Conservation (phyloP, 495 filamentous ascomycete genomes). For the Lasiosphaeria miniovina region DNA sequence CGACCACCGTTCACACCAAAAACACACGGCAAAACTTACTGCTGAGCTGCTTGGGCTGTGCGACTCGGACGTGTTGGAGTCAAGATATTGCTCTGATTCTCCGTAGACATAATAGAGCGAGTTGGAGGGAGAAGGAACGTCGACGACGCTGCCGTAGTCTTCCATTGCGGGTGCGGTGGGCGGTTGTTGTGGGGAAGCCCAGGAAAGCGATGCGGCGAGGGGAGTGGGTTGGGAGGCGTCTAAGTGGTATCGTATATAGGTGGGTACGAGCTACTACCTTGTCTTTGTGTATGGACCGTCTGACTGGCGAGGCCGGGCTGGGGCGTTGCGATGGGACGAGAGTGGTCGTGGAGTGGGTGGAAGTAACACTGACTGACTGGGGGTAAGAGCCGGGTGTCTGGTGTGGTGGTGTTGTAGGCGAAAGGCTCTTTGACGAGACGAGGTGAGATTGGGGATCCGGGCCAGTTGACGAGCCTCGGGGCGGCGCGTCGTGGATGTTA, state of each 20-base stretch:
- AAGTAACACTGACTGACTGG: too few species aligned
- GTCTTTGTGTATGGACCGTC: too few species aligned
- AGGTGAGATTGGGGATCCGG: constrained; percentile 1
- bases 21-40: constrained; percentile 22
- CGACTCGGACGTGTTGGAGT: constrained; percentile 36
- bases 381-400: not conserved
- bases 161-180: constrained; percentile 24
- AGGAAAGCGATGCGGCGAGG: not conserved
- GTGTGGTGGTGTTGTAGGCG: not conserved
- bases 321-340: too few species aligned
- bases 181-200: not conserved
- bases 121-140: constrained; percentile 36
- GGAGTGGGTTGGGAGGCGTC: too few species aligned
- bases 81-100: constrained; percentile 39
- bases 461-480: not conserved
- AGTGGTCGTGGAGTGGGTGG: too few species aligned
- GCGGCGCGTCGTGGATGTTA: not conserved
- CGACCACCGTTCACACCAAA: too few species aligned
- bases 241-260: too few species aligned
- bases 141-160: constrained; percentile 25
- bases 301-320: too few species aligned
- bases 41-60: constrained; percentile 41
- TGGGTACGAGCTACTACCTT: too few species aligned
- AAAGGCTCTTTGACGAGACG: not conserved
- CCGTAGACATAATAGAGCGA: constrained; percentile 37